Conservation (phyloP, 2,329 filamentous ascomycete species). For the Albifimbria verrucaria region DNA sequence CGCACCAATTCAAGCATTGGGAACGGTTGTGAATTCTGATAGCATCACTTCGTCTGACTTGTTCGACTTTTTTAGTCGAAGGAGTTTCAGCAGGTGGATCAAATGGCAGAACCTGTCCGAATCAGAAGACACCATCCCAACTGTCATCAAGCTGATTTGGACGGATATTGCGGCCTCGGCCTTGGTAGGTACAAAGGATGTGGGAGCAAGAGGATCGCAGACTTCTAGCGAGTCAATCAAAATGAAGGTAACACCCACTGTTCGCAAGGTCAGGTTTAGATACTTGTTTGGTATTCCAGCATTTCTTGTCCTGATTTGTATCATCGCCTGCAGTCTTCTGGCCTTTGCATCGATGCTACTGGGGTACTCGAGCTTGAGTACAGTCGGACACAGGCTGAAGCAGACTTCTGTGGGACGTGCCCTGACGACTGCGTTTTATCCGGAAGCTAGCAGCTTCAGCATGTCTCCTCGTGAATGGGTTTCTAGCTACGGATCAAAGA, state of each 20-base stretch:
- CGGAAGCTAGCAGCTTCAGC: neutral
- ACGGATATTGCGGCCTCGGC: constrained; percentile 17
- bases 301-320: constrained; percentile 8
- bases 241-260: constrained; percentile 10
- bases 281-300: constrained; percentile 17
- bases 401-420: constrained; percentile 15
- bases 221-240: constrained; percentile 10
- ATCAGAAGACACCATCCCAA: constrained; percentile 7
- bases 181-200: constrained; percentile 16
- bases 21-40: constrained; percentile 7
- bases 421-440: constrained; percentile 3
- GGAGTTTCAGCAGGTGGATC: constrained; percentile 14
- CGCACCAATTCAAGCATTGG: constrained; percentile 6
- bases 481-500: neutral
- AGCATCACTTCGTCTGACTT: neutral
- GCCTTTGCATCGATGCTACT: constrained; percentile 7
- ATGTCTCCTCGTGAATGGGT: neutral
- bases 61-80: constrained; percentile 9
- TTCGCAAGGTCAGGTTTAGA: constrained; percentile 14
- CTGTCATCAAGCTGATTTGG: constrained; percentile 13
- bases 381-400: constrained; percentile 10
- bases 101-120: constrained; percentile 12
- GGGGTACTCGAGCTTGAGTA: constrained; percentile 9
- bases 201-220: constrained; percentile 10
- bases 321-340: constrained; percentile 7